Evolutionary conservation across 176 grass and related monocot genomes (phyloP), one percentile per base, ranked within the genome.

Genomic region (Poa annua): DNA sequence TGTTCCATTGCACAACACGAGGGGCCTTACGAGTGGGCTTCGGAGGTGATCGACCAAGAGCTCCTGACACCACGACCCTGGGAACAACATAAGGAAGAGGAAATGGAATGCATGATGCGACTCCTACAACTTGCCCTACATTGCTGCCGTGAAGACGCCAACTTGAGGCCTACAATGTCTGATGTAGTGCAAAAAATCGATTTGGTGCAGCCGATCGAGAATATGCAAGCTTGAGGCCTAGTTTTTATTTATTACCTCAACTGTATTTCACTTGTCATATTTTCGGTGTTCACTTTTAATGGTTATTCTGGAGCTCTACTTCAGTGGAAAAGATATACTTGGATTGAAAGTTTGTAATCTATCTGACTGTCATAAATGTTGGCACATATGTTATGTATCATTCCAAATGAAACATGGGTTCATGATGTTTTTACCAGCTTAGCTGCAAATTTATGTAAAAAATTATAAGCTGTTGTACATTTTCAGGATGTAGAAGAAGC

Each of bases 1-100:
- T 0, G 0, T 1, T 71, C n/a, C 0, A 0, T 24, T 22, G 0
- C 7, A 7, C 2, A 5, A 6, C 20, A 15, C 20, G n/a, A 70
- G 11, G 13, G 67, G 67, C 1, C 4, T 0, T 9, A 15, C 20
- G n/a, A 70, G 11, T 22, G 67, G 67, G 2, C 4, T 0, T 9
- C 10, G 17, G 0, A 44, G 67, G 38, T 70, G 5, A 24, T 70
- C 4, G 67, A 44, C 11, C 0, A 3, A 11, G 38, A 70, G 38
- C 67, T 70, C 20, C 11, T 14, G 5, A 0, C 0, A 45, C 11
- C 29, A 29, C 29, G 2, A 29, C 29, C 29, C 29, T 29, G 35
- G 35, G 35, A 1, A 2, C 5, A 24, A 5, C 20, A 44, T 1
- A 14, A n/a, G 67, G 20, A 14, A 8, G 17, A 4, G 17, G 8